These are phyloP conservation scores for Penicillium antarcticum DNA, from an alignment of 495 filamentous ascomycete species.

Conservation along the genomic window DNA sequence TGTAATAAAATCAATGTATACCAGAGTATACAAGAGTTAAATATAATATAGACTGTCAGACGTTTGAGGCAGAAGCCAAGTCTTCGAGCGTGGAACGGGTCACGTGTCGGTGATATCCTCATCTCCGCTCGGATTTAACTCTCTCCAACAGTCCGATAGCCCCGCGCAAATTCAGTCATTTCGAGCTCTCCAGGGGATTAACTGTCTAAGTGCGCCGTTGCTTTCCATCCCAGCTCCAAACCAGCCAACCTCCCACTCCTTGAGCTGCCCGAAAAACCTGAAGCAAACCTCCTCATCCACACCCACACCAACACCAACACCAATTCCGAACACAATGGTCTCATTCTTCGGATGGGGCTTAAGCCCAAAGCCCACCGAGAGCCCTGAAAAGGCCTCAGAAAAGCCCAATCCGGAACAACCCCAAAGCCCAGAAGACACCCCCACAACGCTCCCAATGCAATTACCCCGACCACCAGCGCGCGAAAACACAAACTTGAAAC, in stretches of 20 bases:
- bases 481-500: slow-evolving; percentile 35
- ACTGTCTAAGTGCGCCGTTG: no score
- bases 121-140: slow-evolving; percentile 2
- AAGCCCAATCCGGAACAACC: background rate
- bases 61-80: background rate
- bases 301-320: background rate
- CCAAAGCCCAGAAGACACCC: background rate
- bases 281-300: slow-evolving; percentile 6
- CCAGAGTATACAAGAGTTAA: background rate
- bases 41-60: background rate
- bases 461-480: slow-evolving; percentile 9
- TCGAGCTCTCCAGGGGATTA: no score
- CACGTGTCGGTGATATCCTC: slow-evolving; percentile 2
- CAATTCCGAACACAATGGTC: slow-evolving; percentile 14
- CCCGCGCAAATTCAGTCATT: background rate
- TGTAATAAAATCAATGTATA: background rate
- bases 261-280: no score
- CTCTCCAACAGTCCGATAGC: background rate
- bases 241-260: no score
- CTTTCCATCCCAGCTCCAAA: no score
- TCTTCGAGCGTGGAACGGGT: background rate
- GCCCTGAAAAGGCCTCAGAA: slow-evolving; percentile 3
- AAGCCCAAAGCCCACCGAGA: slow-evolving; percentile 18
- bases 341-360: slow-evolving; percentile 32
- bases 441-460: slow-evolving; percentile 13